Evolutionary conservation across 2,329 filamentous ascomycete species (phyloP).

Genomic region (Monosporascus sp.): DNA sequence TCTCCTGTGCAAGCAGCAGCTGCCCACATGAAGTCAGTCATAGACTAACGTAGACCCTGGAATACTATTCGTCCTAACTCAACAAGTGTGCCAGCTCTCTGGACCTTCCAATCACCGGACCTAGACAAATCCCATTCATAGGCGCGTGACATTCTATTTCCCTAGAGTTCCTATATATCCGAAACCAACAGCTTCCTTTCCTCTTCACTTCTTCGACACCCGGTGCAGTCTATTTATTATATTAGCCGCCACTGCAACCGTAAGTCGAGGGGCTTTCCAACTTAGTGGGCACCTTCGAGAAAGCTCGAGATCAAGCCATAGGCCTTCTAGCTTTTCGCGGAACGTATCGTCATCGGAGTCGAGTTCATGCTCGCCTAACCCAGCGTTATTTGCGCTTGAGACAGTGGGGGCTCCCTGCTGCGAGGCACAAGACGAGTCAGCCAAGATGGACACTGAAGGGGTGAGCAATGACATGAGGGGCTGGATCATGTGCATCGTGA

Average conservation of each 20-base stretch:
- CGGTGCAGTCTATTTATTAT: neutral
- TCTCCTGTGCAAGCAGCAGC: too few relatives aligned
- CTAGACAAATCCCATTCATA: neutral
- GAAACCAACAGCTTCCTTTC: neutral
- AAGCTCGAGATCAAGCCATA: neutral
- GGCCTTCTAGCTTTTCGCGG: neutral
- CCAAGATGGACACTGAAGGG: constrained; percentile 34
- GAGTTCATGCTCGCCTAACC: neutral
- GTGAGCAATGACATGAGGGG: constrained; percentile 80
- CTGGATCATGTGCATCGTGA: constrained; percentile 89
- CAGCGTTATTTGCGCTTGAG: neutral
- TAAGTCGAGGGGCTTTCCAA: neutral
- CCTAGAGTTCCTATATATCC: neutral
- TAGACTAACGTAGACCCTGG: too few relatives aligned
- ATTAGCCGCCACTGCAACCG: neutral
- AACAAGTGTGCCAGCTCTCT: neutral
- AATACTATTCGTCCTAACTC: too few relatives aligned
- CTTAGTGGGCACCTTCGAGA: neutral
- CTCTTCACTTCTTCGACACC: neutral
- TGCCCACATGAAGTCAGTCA: too few relatives aligned
- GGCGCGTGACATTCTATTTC: neutral
- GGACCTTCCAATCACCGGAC: neutral
- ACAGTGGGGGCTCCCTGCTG: neutral
- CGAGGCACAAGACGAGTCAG: constrained; percentile 13
- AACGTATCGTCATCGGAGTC: neutral